phyloP scores from a whole-genome alignment of 2,329 filamentous ascomycete species.

The Aureobasidium sp. region DNA sequence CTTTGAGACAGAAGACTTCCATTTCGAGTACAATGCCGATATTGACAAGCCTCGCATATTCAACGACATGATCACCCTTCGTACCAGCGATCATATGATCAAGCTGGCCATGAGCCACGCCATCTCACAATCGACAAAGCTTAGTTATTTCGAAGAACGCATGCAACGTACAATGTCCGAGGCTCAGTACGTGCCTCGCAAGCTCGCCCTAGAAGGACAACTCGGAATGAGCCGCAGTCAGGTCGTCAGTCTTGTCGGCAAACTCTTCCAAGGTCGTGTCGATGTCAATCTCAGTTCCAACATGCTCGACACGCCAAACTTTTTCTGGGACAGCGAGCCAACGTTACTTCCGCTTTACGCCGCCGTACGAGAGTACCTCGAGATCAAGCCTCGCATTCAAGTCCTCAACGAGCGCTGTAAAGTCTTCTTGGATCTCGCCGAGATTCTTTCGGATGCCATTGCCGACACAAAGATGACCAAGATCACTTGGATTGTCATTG shows the following conservation, averaged over 20 bases:
- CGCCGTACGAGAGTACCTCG: conserved; percentile 92
- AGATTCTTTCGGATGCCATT: conserved; percentile 87
- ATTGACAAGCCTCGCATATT: conserved; percentile 86
- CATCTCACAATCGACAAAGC: conserved; percentile 92
- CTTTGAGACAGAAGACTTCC: conserved; percentile 96
- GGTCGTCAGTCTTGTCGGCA: conserved; percentile 84
- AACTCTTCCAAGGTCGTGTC: conserved; percentile 86
- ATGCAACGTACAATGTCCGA: conserved; percentile 93
- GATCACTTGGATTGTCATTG: conserved; percentile 97
- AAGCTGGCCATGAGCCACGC: conserved; percentile 96
- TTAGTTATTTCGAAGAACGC: conserved; percentile 91
- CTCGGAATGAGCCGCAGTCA: conserved; percentile 87
- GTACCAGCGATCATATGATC: conserved; percentile 96
- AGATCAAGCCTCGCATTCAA: conserved; percentile 92
- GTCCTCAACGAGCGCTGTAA: conserved; percentile 95
- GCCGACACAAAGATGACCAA: conserved; percentile 91
- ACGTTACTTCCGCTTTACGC: conserved; percentile 90
- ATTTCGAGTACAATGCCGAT: conserved; percentile 89
- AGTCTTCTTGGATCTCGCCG: conserved; percentile 91
- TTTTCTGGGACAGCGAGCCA: conserved; percentile 97
- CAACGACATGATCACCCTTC: conserved; percentile 98
- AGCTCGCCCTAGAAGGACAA: conserved; percentile 79
- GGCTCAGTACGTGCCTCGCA: conserved; percentile 85
- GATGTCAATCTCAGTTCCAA: conserved; percentile 97
- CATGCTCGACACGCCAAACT: conserved; percentile 90